phyloP scores from a whole-genome alignment of 164 flowering plant genomes.

The Magnolia changhungtana region DNA sequence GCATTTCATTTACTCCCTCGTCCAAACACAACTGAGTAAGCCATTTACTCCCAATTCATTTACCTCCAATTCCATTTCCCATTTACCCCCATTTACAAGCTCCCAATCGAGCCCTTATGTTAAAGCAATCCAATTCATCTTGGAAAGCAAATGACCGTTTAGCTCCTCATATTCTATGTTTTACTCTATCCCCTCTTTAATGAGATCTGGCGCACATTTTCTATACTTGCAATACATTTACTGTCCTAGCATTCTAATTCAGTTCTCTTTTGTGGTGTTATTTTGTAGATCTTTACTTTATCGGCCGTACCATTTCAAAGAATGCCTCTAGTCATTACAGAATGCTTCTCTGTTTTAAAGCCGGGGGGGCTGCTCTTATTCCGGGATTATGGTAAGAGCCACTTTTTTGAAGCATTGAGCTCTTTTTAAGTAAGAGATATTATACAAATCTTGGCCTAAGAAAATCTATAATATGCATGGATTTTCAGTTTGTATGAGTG shows the following conservation, averaged over 20 bases:
- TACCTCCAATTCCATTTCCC: too few relatives aligned
- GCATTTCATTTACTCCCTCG: too few relatives aligned
- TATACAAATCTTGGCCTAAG: not conserved
- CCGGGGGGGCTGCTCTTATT: slow-evolving; percentile 83
- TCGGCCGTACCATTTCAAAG: slow-evolving; percentile 63
- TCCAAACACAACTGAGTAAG: too few relatives aligned
- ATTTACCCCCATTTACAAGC: too few relatives aligned
- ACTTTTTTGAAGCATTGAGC: not conserved
- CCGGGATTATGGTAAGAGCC: slow-evolving; percentile 74
- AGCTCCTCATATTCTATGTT: not conserved
- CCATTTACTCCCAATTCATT: too few relatives aligned
- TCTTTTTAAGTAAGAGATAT: not conserved
- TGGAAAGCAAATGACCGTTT: too few relatives aligned
- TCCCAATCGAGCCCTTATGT: too few relatives aligned
- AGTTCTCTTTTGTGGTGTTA: not conserved
- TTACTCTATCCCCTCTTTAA: not conserved
- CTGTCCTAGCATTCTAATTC: not conserved
- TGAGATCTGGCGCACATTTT: not conserved
- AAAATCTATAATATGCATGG: not conserved
- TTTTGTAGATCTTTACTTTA: slow-evolving; percentile 71
- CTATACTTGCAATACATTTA: not conserved
- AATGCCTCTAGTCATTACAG: slow-evolving; percentile 54
- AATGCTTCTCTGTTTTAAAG: slow-evolving; percentile 63
- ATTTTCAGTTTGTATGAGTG: not conserved
- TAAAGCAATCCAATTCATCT: too few relatives aligned